These are phyloP conservation scores for Cinnamomum chago DNA, from an alignment of 164 flowering plant species.

Conservation along the genomic window DNA sequence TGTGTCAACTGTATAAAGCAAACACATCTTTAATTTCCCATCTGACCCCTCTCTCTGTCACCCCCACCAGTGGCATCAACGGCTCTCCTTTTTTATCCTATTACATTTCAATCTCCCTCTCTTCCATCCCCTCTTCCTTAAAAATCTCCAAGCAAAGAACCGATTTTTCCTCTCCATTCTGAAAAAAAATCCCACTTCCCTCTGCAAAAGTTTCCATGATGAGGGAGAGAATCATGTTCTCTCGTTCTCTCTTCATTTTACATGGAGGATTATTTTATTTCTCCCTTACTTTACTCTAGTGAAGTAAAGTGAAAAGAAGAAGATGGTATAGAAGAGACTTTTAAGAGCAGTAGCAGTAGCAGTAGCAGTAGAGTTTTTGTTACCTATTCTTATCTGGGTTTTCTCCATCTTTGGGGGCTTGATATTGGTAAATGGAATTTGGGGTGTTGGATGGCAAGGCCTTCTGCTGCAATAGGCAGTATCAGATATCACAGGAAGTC, in stretches of 20 bases:
- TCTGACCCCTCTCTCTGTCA: conserved; percentile 4
- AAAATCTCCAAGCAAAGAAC: neutral
- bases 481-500: neutral
- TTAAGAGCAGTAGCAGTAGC: too few relatives aligned
- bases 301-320: neutral
- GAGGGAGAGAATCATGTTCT: conserved; percentile 1
- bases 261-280: neutral
- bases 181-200: neutral
- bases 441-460: conserved; percentile 56
- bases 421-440: conserved; percentile 45
- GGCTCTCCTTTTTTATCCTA: neutral
- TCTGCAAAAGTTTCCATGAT: neutral
- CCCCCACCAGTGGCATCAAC: conserved; percentile 10
- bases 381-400: too few relatives aligned
- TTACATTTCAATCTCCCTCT: neutral
- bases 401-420: neutral
- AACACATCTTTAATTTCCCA: neutral
- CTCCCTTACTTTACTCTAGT: neutral
- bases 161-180: neutral
- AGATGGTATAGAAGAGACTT: neutral
- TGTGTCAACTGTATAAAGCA: neutral
- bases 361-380: neutral
- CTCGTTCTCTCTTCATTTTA: conserved; percentile 6
- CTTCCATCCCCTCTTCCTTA: neutral
- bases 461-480: conserved; percentile 22